These are phyloP conservation scores for Kalaharituber pfeilii DNA, from an alignment of 2,329 filamentous ascomycete genomes.

Conservation along the genomic window DNA sequence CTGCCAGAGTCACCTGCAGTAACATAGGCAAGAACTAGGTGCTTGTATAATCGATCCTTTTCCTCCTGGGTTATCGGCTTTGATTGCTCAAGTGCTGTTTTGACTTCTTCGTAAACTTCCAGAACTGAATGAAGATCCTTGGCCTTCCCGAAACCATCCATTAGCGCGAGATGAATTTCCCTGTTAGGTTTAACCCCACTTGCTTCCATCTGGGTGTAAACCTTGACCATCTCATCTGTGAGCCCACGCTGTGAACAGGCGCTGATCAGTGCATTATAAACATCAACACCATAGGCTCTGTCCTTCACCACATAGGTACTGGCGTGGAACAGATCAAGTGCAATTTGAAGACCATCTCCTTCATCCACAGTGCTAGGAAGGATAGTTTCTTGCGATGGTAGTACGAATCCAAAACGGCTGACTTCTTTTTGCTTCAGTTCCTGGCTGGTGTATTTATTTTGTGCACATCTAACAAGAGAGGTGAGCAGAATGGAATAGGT, in stretches of 20 bases:
- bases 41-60: conserved; percentile 14
- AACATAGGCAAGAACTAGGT: conserved; percentile 69
- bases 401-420: conserved; percentile 49
- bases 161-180: conserved; percentile 80
- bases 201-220: conserved; percentile 83
- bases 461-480: conserved; percentile 43
- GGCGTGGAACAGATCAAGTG: conserved; percentile 67
- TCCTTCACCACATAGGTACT: conserved; percentile 46
- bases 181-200: conserved; percentile 57
- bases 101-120: conserved; percentile 85
- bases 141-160: conserved; percentile 69
- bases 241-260: conserved; percentile 71
- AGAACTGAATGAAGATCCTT: conserved; percentile 77
- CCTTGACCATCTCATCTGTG: conserved; percentile 71
- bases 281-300: conserved; percentile 55
- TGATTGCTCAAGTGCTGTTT: conserved; percentile 55
- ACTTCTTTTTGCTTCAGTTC: conserved; percentile 56
- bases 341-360: conserved; percentile 71
- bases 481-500: conserved; percentile 81
- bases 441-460: conserved; percentile 61
- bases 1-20: conserved; percentile 62
- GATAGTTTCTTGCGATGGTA: conserved; percentile 64
- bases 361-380: conserved; percentile 60
- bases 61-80: conserved; percentile 50
- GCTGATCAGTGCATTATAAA: conserved; percentile 69